Evolutionary conservation across 106 monocot genomes (phyloP), one percentile per base, ranked within the genome.

Genomic region (Posidonia australis): DNA sequence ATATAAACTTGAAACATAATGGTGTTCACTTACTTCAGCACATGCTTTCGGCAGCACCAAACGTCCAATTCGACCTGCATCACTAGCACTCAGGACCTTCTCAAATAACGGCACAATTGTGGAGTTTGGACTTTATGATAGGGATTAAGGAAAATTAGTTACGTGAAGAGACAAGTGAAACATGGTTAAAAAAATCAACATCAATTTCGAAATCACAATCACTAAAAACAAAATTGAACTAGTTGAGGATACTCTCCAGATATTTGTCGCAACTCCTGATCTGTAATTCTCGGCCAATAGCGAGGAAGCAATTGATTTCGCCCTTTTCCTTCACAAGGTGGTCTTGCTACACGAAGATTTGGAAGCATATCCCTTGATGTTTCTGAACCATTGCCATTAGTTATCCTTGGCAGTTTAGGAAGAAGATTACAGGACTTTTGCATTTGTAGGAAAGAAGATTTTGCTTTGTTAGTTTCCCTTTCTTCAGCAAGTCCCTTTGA

Each of bases 201-300:
- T 16, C 9, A 18, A 41, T 23, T 25, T 16, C n/a, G 17, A 65
- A 11, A 65, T 13, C 47, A 65, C 27, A 62, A 19, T 36, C 18
- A n/a, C n/a, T n/a, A 54, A 12, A 20, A 20, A 55, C 24, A 55
- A 19, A 55, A 55, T 13, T 24, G 2, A 9, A 55, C 24, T 55
- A 60, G 24, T 19, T 10, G 5, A 46, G 96, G 96, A 96, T 96
- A 96, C 96, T 87, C 87, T 84, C 90, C 96, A 75, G 96, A 90
- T 72, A 96, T 96, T 77, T 96, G 96, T 44, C 83, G 90, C 25
- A 96, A 69, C 68, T 96, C 96, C 82, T 96, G 86, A 43, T 96
- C 96, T 25, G 96, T 96, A 60, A 96, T 96, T 76, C 96, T 82
- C 65, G 96, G 96, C 96, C 96, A 90, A 66, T 96, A 96, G 24